Base-by-base conservation (phyloP, 1,139 yeast genomes). In the Kurtzmaniella quercitrusa region DNA sequence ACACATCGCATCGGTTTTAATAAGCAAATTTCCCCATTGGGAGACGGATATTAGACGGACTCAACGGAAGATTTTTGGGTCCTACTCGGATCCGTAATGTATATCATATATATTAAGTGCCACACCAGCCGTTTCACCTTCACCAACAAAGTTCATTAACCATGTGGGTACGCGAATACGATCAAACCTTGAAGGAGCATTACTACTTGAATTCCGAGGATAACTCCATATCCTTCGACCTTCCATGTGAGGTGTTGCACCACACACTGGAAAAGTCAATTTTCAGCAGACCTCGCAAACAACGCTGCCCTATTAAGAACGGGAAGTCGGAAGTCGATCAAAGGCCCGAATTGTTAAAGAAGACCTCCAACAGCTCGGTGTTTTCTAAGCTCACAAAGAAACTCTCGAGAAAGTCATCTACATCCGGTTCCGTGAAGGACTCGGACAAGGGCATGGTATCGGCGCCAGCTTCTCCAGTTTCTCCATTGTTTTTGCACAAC, bases 171-270 rank as follows among this genome's bases (percentile, higher is more conserved):
- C 36, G 41, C 21, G 43, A 39, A 18, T 72, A 55, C 51, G 77
- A 72, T 50, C 47, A 55, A 3, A 54, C 58, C 18, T 57, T 72
- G 43, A 58, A 66, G 38, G 72, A 69, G 51, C 59, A 66, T 48
- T 71, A 71, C 54, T 72, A 68, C 48, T 47, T 62, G 27, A 66
- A 70, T 52, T 51, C 59, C 15, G 47, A 49, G 24, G 69, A 66
- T 41, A 62, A 64, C 40, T 48, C 65, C 3, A 58, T 68, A 12
- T 55, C 69, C 15, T 72, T 70, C 49, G 77, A 72, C 50, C 60
- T 60, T 37, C 77, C 77, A 3, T 60, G 66, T 46, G 77, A 72
- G 51, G 77, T 72, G 7, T 59, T 60, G 14, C 31, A 27, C 41
- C 52, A 56, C 39, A 51, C 42, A 9, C 50, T 46, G n/a, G 46